These are phyloP conservation scores for Aegilops tauschii DNA, from an alignment of 176 grass and related monocot species.

Conservation along the genomic window DNA sequence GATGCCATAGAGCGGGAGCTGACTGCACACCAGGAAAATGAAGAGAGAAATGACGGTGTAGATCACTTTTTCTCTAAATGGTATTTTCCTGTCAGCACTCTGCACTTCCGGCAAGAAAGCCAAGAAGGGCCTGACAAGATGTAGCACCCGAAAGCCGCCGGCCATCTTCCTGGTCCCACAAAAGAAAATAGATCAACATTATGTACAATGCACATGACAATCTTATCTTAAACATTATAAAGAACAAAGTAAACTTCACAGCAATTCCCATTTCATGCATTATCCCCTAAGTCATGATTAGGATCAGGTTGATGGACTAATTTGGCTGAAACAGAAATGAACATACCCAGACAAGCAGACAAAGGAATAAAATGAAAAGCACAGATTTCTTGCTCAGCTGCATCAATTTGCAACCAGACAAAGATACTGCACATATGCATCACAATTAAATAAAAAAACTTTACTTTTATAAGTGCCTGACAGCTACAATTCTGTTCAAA, in stretches of 20 bases:
- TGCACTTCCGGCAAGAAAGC: slow-evolving; percentile 81
- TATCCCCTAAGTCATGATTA: not conserved
- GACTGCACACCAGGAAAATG: slow-evolving; percentile 78
- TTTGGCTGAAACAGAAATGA: not conserved
- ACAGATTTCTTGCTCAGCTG: not conserved
- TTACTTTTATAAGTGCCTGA: not conserved
- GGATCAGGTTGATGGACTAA: not conserved
- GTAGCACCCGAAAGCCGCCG: slow-evolving; percentile 59
- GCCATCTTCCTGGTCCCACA: slow-evolving; percentile 44
- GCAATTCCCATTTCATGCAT: not conserved
- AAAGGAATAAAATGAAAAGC: not conserved
- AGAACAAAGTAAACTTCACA: not conserved
- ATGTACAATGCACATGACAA: not conserved
- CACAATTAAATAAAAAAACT: not conserved
- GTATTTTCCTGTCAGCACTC: slow-evolving; percentile 71
- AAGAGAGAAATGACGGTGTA: slow-evolving; percentile 80
- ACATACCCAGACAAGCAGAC: not conserved
- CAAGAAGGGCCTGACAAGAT: slow-evolving; percentile 75
- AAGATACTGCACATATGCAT: not conserved
- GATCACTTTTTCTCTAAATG: slow-evolving; percentile 78
- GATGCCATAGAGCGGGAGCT: slow-evolving; percentile 76
- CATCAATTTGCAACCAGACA: not conserved
- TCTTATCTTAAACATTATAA: not conserved
- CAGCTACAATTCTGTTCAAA: not conserved
- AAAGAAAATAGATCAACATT: not conserved